These are phyloP conservation scores for Lentinula detonsa DNA, from an alignment of 768 basidiomycete species.

Conservation along the genomic window DNA sequence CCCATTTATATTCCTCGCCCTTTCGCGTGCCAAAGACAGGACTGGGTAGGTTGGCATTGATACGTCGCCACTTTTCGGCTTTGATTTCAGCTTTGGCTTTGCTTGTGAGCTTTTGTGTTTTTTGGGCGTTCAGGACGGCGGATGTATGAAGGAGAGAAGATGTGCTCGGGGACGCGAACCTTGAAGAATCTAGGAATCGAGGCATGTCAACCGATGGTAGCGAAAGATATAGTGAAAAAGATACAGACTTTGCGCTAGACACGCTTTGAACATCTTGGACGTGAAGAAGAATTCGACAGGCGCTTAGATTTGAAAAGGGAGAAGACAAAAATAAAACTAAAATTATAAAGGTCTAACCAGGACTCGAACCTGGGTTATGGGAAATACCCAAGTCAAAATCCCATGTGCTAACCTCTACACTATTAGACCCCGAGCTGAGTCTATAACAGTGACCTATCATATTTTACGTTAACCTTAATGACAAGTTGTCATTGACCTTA, in stretches of 20 bases:
- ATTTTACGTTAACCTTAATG: neutral
- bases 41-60: slow-evolving; percentile 43
- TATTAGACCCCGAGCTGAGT: neutral
- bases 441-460: no score
- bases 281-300: neutral
- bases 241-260: slow-evolving; percentile 22
- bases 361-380: slow-evolving; percentile 9
- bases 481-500: no score
- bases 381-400: neutral
- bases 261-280: slow-evolving; percentile 22
- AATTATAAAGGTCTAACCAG: neutral
- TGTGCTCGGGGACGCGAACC: slow-evolving; percentile 32
- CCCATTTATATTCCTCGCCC: slow-evolving; percentile 65
- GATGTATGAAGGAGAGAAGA: slow-evolving; percentile 42
- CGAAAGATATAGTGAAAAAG: neutral
- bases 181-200: slow-evolving; percentile 24
- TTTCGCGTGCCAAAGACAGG: slow-evolving; percentile 69
- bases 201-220: neutral
- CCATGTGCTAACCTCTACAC: neutral
- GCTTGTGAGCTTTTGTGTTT: slow-evolving; percentile 28
- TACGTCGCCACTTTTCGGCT: slow-evolving; percentile 31
- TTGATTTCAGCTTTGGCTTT: slow-evolving; percentile 42
- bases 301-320: neutral
- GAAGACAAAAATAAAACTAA: neutral
- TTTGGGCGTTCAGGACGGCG: slow-evolving; percentile 25